Evolutionary conservation across 306 rosid genomes (phyloP).

Genomic region (Lablab purpureus): DNA sequence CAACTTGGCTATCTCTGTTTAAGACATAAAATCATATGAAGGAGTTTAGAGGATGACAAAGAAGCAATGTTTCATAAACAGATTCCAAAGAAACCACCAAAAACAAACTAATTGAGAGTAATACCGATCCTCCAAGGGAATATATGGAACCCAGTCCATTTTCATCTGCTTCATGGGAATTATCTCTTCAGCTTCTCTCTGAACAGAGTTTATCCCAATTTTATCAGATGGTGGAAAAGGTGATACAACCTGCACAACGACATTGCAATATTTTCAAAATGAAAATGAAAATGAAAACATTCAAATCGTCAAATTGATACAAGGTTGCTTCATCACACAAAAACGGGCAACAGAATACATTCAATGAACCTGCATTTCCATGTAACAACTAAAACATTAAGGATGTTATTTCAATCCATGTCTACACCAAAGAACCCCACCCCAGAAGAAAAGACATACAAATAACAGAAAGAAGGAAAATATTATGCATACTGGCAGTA

Average conservation of each 20-base stretch:
- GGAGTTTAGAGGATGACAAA: slow-evolving; percentile 30
- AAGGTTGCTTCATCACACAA: slow-evolving; percentile 4
- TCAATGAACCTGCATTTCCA: neutral
- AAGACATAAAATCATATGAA: slow-evolving; percentile 43
- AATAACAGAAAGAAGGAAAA: neutral
- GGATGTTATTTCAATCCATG: neutral
- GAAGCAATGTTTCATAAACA: slow-evolving; percentile 23
- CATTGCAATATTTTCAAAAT: neutral
- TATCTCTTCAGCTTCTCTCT: slow-evolving; percentile 87
- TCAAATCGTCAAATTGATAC: neutral
- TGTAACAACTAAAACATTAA: neutral
- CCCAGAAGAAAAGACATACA: neutral
- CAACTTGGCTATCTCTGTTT: slow-evolving; percentile 76
- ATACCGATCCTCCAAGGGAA: slow-evolving; percentile 73
- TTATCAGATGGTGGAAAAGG: slow-evolving; percentile 92
- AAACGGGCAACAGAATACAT: slow-evolving; percentile 10
- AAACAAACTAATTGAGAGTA: slow-evolving; percentile 30
- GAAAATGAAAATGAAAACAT: neutral
- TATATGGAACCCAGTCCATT: slow-evolving; percentile 97
- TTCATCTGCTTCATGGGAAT: slow-evolving; percentile 98
- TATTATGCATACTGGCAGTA: neutral
- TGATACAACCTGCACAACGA: slow-evolving; percentile 67
- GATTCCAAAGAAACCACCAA: slow-evolving; percentile 23
- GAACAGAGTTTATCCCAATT: slow-evolving; percentile 92
- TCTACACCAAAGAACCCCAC: neutral